Conservation (phyloP, 345 rosid species). For the Microthlaspi erraticum region DNA sequence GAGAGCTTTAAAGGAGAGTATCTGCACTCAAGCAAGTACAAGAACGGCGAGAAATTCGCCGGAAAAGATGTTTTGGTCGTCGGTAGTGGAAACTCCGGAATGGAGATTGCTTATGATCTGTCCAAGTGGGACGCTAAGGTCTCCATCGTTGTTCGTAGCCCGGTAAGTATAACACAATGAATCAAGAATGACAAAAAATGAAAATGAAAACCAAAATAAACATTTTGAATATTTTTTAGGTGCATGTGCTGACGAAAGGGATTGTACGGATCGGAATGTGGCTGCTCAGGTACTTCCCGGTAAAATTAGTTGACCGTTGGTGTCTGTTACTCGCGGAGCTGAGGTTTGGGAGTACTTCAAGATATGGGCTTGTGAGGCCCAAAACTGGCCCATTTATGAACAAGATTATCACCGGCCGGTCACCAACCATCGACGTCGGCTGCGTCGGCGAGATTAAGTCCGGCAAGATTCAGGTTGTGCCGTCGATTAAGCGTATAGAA, state of each 20-base stretch:
- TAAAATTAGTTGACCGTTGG: slow-evolving; percentile 43
- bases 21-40: slow-evolving; percentile 54
- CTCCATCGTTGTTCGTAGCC: slow-evolving; percentile 52
- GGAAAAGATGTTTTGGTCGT: slow-evolving; percentile 60
- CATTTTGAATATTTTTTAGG: slow-evolving; percentile 20
- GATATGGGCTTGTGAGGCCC: slow-evolving; percentile 56
- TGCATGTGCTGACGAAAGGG: slow-evolving; percentile 48
- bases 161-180: slow-evolving; percentile 37
- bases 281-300: slow-evolving; percentile 33
- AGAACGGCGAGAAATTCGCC: slow-evolving; percentile 39
- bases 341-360: slow-evolving; percentile 34
- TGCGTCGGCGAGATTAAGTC: slow-evolving; percentile 43
- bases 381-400: slow-evolving; percentile 49
- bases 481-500: slow-evolving; percentile 43
- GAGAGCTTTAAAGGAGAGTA: slow-evolving; percentile 49
- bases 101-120: slow-evolving; percentile 68
- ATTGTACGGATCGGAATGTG: slow-evolving; percentile 47
- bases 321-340: slow-evolving; percentile 31
- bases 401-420: slow-evolving; percentile 47
- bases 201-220: not conserved
- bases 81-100: slow-evolving; percentile 70
- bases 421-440: slow-evolving; percentile 66
- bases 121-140: slow-evolving; percentile 46
- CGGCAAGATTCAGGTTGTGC: slow-evolving; percentile 52
- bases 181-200: not conserved